phyloP scores from a whole-genome alignment of 495 filamentous ascomycete species.

The Chaetomidium leptoderma region DNA sequence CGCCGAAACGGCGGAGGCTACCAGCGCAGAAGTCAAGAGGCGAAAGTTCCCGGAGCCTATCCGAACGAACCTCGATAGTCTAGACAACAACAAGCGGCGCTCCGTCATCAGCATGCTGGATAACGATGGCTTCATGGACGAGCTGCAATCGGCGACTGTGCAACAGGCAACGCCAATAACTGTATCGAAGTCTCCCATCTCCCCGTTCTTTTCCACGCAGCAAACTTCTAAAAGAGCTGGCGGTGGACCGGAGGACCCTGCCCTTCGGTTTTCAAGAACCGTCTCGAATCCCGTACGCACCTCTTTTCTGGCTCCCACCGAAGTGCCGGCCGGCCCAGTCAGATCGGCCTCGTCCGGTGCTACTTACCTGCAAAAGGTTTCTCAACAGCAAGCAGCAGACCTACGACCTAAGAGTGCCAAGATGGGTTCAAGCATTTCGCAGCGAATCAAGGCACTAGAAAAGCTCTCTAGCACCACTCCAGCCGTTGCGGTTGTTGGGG shows the following conservation, averaged over 20 bases:
- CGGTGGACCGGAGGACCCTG: conserved; percentile 28
- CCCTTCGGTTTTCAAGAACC: conserved; percentile 32
- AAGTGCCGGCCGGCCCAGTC: conserved; percentile 35
- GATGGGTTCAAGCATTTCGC: conserved; percentile 81
- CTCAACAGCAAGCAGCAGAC: conserved; percentile 41
- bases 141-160: conserved; percentile 75
- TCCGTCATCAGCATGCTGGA: conserved; percentile 66
- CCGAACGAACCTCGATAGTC: conserved; percentile 40
- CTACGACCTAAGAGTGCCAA: conserved; percentile 68
- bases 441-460: conserved; percentile 83
- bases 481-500: too few species aligned
- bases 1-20: not conserved
- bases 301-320: conserved; percentile 37
- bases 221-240: conserved; percentile 28
- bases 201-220: conserved; percentile 53
- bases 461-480: conserved; percentile 53
- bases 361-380: conserved; percentile 46
- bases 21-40: conserved; percentile 22
- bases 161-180: conserved; percentile 80
- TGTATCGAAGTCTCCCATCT: conserved; percentile 80
- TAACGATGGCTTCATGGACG: conserved; percentile 86
- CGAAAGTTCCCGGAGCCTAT: conserved; percentile 53
- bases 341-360: conserved; percentile 48
- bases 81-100: conserved; percentile 47
- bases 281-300: conserved; percentile 49